Evolutionary conservation across 257 asterid species (phyloP), one percentile per base, ranked within the genome.

Genomic region (Ilex aquifolium): DNA sequence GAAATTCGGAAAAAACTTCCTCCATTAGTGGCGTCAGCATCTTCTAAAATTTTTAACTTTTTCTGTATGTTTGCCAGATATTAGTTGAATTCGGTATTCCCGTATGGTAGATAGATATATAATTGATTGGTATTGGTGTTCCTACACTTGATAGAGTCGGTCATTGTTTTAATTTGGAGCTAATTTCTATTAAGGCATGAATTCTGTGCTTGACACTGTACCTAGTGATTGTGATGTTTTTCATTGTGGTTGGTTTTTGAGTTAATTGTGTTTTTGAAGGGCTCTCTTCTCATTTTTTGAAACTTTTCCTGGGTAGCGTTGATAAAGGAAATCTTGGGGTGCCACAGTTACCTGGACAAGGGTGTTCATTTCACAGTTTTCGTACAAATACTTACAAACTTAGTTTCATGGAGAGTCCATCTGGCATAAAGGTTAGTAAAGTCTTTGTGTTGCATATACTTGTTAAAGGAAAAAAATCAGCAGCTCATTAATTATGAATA

Each of bases 321-420:
- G 95, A 87, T 12, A 93, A 90, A 62, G 96, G 99, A 65, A 93
- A 90, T 72, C 97, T 93, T 63, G 97, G 99, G 62, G 91, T 85
- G 70, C 99, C 96, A 0, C 93, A 80, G 70, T 81, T 89, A 63
- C 94, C 99, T 57, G 96, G 97, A 51, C 96, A 93, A 71, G 95
- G 99, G 15, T 90, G 99, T 73, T 93, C 96, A 4, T 90, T 93
- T 72, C 99, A 93, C 70, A 85, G 99, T 79, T 93, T 93, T 69
- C 76, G 88, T 7, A 93, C 97, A 29, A 90, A 93, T 80, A 90
- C 96, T 1, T 93, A 89, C 74, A 93, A 85, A 67, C 76, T 90
- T 54, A 90, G 90, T 73, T 90, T 93, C 76, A 85, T 93, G 97
- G 97, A 93, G 83, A 90, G 83, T 42, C 97, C 97, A 54, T 93